Percentiles rank a stretch among this genome's conserved stretches.
Conservation (phyloP, 2,329 filamentous ascomycete genomes). For the Diaporthe vaccinii region DNA sequence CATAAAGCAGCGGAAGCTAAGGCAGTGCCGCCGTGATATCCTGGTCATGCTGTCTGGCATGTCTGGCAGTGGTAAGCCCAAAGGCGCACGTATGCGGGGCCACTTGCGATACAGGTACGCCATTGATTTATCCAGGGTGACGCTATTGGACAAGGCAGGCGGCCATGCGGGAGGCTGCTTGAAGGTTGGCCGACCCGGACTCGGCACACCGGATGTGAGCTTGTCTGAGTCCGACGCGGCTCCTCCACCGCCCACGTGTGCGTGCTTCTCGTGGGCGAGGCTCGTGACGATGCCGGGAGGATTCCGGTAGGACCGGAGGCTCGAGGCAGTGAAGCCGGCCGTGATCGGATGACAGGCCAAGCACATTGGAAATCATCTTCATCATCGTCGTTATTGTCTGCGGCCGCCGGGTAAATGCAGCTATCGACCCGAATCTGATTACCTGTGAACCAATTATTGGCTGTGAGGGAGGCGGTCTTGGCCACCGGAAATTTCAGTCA, state of each 20-base stretch:
- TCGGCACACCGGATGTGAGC: background rate
- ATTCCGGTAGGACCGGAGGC: background rate
- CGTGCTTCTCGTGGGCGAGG: background rate
- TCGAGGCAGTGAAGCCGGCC: background rate
- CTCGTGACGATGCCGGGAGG: background rate
- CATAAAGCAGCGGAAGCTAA: slow-evolving; percentile 17
- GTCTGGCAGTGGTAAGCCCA: slow-evolving; percentile 32
- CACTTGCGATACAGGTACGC: background rate
- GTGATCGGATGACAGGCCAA: background rate
- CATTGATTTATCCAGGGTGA: slow-evolving; percentile 37
- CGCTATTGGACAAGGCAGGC: slow-evolving; percentile 5
- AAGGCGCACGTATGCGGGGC: background rate
- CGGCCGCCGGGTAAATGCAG: slow-evolving; percentile 28
- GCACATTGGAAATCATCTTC: background rate
- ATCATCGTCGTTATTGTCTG: slow-evolving; percentile 2
- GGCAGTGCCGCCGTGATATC: background rate
- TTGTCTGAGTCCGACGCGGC: background rate
- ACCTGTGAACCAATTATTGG: background rate
- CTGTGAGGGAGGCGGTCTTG: background rate
- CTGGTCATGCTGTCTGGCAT: slow-evolving; percentile 32
- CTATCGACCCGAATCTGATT: background rate
- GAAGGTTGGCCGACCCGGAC: background rate
- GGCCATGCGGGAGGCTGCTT: slow-evolving; percentile 8
- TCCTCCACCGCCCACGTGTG: background rate
- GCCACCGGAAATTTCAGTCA: background rate